Base-by-base conservation (phyloP, 2,329 filamentous ascomycete species). In the Penicillium sp. region DNA sequence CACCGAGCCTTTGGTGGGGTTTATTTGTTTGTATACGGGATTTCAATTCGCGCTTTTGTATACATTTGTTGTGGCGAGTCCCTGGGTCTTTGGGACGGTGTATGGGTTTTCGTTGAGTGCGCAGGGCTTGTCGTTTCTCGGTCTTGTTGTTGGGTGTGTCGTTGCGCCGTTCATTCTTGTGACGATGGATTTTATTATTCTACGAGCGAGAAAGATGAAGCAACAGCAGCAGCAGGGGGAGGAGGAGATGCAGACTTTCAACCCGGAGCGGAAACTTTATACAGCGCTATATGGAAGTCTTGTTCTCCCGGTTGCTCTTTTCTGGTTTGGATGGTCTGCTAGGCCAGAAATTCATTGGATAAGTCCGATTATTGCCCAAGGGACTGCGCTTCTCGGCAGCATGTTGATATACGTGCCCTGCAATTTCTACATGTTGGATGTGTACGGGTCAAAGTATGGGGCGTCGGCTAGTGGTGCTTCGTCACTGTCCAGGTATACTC, bases 51-150 rank as follows among this genome's bases (percentile, higher is more conserved):
- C 82, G 5, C 79, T 94, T 0, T 83, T 96, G 1, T 96, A 94
- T 67, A 86, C 93, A 23, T 94, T 94, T 77, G 80, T 96, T 48
- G 92, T 90, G 0, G 89, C 91, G 1, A 95, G 95, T 64, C 87
- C 89, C 0, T 83, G 94, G 40, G 88, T 95, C 44, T 96, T 94
- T 75, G 79, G 87, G 57, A 70, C 74, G 2, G 58, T 62, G 0
- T 71, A 70, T 39, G 55, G 57, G 5, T 90, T 92, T 77, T 83
- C 75, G 16, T 62, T 79, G 1, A 90, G 90, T 48, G 73, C 87
- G 16, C 83, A 85, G 1, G 90, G 90, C 1, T 80, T 96, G 5
- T 85, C 89, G 5, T 96, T 91, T 73, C 88, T 96, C 59, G 90
- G 90, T 51, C 90, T 96, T 84, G 84, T 91, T 42, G 60, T 79